Percentiles rank a stretch among this genome's conserved stretches.
Conservation (phyloP, 2,329 filamentous ascomycete genomes). For the Monilinia vaccinii-corymbosi region DNA sequence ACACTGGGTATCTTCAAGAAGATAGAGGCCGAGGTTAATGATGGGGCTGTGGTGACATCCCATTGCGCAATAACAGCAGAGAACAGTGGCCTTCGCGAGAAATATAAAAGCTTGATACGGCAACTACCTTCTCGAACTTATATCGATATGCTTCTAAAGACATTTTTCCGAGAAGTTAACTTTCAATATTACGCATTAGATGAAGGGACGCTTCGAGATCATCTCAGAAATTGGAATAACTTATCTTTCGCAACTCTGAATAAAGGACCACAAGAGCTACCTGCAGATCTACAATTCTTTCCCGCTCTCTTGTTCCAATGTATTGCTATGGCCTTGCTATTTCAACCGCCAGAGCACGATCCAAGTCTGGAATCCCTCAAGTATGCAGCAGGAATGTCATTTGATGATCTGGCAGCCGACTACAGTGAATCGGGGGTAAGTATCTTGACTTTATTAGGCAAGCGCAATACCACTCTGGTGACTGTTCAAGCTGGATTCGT, state of each 20-base stretch:
- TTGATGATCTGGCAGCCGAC: conserved; percentile 50
- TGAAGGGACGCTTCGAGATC: conserved; percentile 40
- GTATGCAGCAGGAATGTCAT: conserved; percentile 49
- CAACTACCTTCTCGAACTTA: conserved; percentile 46
- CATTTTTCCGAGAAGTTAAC: conserved; percentile 51
- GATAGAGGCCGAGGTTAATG: conserved; percentile 39
- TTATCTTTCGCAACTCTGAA: conserved; percentile 43
- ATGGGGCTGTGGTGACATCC: conserved; percentile 15
- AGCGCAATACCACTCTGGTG: conserved; percentile 45
- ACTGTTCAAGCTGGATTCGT: conserved; percentile 50
- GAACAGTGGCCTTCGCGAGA: conserved; percentile 39
- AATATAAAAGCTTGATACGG: conserved; percentile 49
- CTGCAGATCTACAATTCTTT: conserved; percentile 44
- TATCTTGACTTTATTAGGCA: conserved; percentile 46
- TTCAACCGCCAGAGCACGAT: conserved; percentile 40
- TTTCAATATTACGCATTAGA: conserved; percentile 51
- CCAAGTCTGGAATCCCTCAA: conserved; percentile 46
- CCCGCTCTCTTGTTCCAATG: conserved; percentile 53
- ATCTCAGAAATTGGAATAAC: conserved; percentile 46
- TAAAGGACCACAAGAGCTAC: conserved; percentile 41
- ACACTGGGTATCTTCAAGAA: conserved; percentile 47
- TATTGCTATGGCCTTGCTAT: conserved; percentile 44
- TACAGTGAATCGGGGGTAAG: conserved; percentile 50
- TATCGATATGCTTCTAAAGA: conserved; percentile 44
- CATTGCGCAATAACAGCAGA: conserved; percentile 24